phyloP scores from a whole-genome alignment of 192 early-diverging fungal species.

The Kappamyces sp. region DNA sequence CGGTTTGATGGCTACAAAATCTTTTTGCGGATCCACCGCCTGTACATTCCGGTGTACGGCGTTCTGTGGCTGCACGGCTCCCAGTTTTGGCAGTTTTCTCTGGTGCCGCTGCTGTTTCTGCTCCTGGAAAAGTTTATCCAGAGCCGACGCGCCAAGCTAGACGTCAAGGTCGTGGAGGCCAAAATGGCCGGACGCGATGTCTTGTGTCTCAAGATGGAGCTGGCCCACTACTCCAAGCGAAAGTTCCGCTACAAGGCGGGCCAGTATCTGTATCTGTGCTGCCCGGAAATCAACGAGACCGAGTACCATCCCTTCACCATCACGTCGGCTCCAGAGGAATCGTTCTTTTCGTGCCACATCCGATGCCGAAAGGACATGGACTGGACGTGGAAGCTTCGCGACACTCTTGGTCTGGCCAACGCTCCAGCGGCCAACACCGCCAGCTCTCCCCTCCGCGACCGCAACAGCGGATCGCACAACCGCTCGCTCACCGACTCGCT shows the following conservation, averaged over 20 bases:
- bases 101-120: conserved; percentile 31
- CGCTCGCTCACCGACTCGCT: too few species aligned
- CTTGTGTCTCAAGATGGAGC: conserved; percentile 22
- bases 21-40: conserved; percentile 28
- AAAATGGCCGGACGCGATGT: conserved; percentile 30
- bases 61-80: conserved; percentile 33
- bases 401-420: conserved; percentile 13
- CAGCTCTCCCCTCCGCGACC: too few species aligned
- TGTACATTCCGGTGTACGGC: conserved; percentile 30
- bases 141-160: conserved; percentile 23
- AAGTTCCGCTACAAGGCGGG: conserved; percentile 33
- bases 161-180: conserved; percentile 30
- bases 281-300: conserved; percentile 24
- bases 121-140: conserved; percentile 28
- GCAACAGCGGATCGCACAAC: too few species aligned
- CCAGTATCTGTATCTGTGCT: conserved; percentile 29
- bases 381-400: conserved; percentile 19
- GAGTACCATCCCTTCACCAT: conserved; percentile 36
- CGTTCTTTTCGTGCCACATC: conserved; percentile 27
- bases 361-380: conserved; percentile 27
- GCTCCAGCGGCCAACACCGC: too few species aligned
- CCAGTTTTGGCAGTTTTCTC: conserved; percentile 27
- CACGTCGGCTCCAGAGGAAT: conserved; percentile 30
- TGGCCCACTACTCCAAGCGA: conserved; percentile 13
- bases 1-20: conserved; percentile 28